These are phyloP conservation scores for Alternaria longipes DNA, from an alignment of 2,329 filamentous ascomycete species.

Conservation along the genomic window DNA sequence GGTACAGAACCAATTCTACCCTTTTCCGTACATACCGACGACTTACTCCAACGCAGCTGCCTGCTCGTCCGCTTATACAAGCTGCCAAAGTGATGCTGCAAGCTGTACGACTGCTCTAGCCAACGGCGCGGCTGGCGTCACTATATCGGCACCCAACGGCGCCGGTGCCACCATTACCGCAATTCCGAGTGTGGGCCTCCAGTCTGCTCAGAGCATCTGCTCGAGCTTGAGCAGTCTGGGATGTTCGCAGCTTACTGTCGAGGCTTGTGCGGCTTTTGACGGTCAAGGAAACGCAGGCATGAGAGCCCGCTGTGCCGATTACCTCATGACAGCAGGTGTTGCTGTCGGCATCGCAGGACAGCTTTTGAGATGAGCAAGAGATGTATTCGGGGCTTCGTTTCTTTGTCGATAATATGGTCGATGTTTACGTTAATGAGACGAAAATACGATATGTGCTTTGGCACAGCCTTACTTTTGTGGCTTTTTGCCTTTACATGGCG, in stretches of 20 bases:
- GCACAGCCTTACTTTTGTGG: constrained; percentile 8
- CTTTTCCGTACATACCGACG: constrained; percentile 64
- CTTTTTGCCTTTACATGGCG: constrained; percentile 1
- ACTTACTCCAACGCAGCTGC: constrained; percentile 61
- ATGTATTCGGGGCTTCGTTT: constrained; percentile 16
- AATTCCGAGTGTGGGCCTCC: constrained; percentile 44
- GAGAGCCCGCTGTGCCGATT: constrained; percentile 27
- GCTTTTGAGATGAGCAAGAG: constrained; percentile 31
- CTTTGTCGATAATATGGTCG: constrained; percentile 34
- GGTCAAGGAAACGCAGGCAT: constrained; percentile 46
- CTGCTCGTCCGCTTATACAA: constrained; percentile 64
- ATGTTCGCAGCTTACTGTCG: constrained; percentile 60
- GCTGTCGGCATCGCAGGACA: constrained; percentile 56
- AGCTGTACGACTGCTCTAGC: constrained; percentile 55
- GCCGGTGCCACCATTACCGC: constrained; percentile 62
- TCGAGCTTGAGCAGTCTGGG: constrained; percentile 54
- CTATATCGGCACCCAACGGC: constrained; percentile 59
- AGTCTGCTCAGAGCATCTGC: constrained; percentile 45
- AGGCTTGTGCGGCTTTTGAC: constrained; percentile 56
- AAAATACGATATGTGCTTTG: constrained; percentile 10
- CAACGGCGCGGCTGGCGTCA: constrained; percentile 61
- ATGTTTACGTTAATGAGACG: constrained; percentile 3
- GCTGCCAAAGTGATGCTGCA: constrained; percentile 59
- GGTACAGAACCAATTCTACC: constrained; percentile 61
- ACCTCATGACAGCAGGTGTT: constrained; percentile 34